phyloP scores from a whole-genome alignment of 2,329 filamentous ascomycete species.

The Epichloe elymi region DNA sequence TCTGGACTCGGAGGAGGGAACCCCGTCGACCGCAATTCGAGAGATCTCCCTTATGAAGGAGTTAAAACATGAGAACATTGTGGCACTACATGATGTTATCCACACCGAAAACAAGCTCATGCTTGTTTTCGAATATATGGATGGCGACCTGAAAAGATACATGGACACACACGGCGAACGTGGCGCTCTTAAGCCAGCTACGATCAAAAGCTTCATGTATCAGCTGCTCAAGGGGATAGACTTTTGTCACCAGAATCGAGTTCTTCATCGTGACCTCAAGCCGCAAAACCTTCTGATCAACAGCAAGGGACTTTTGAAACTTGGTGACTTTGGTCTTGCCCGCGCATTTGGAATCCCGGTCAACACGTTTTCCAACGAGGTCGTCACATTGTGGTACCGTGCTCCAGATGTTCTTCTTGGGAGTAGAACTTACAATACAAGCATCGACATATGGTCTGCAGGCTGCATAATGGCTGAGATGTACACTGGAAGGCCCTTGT shows the following conservation, averaged over 20 bases:
- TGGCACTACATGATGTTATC: conserved; percentile 94
- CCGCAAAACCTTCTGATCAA: conserved; percentile 96
- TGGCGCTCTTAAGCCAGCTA: conserved; percentile 73
- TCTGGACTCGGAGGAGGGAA: conserved; percentile 95
- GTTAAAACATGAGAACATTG: conserved; percentile 96
- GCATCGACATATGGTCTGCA: conserved; percentile 98
- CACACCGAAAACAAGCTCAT: conserved; percentile 99
- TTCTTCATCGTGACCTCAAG: conserved; percentile 90
- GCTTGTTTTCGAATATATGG: conserved; percentile 99
- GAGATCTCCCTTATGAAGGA: conserved; percentile 99
- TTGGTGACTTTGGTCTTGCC: conserved; percentile 88
- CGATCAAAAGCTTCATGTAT: conserved; percentile 99
- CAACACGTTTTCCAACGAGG: conserved; percentile 96
- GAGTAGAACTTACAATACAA: conserved; percentile 95
- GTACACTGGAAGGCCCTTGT: conserved; percentile 90
- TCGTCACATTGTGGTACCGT: conserved; percentile 95
- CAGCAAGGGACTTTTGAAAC: conserved; percentile 75
- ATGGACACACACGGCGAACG: conserved; percentile 91
- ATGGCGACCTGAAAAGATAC: conserved; percentile 95
- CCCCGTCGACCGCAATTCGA: conserved; percentile 90
- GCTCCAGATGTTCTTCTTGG: conserved; percentile 91
- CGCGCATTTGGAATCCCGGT: conserved; percentile 93
- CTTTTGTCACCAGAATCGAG: conserved; percentile 95
- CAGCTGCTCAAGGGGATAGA: conserved; percentile 91
- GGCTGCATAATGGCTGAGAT: conserved; percentile 99